Evolutionary conservation across 2,329 filamentous ascomycete species (phyloP), one percentile per base, ranked within the genome.

Genomic region (Triangularia setosa): DNA sequence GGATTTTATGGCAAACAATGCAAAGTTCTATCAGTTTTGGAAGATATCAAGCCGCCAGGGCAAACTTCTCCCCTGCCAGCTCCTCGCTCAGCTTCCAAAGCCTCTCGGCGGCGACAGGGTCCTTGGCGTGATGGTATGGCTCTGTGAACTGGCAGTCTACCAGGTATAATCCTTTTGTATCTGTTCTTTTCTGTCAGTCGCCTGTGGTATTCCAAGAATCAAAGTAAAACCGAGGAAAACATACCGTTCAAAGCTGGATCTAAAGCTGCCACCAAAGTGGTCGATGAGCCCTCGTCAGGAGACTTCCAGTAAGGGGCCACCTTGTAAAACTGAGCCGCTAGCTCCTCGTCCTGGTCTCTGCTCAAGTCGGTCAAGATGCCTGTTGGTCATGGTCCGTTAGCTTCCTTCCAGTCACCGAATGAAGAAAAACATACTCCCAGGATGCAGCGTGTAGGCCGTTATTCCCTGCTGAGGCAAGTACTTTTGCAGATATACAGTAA

Each of bases 51-150:
- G 56, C 60, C 0, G 57, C 53, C 3, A 70, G 24, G 1, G 55
- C 16, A 53, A 72, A 75, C 61, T 69, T 70, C 65, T 75, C 68
- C 1, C 74, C 75, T 2, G 80, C 77, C 23, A 81, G 67, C 60
- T 77, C 72, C 69, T 83, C 80, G 55, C 79, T 82, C 54, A 82
- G 66, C 59, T 75, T 75, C 79, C 80, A 83, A 33, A 82, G 64
- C 59, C 73, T 76, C 40, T 79, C 77, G 1, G 77, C 79, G n/a
- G 74, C 69, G 6, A 76, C 76, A 0, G 73, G 71, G 9, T 77
- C 74, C 2, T 63, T 72, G 12, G 74, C 74, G 69, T 78, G 72
- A 8, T 66, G 59, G 0, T 60, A 67, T 0, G 71, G 67, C 44
- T 77, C 69, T 1, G 71, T 69, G 4, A 80, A 69, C 59, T 79